phyloP scores from a whole-genome alignment of 2,329 filamentous ascomycete genomes.

The Monosporascus sp. region DNA sequence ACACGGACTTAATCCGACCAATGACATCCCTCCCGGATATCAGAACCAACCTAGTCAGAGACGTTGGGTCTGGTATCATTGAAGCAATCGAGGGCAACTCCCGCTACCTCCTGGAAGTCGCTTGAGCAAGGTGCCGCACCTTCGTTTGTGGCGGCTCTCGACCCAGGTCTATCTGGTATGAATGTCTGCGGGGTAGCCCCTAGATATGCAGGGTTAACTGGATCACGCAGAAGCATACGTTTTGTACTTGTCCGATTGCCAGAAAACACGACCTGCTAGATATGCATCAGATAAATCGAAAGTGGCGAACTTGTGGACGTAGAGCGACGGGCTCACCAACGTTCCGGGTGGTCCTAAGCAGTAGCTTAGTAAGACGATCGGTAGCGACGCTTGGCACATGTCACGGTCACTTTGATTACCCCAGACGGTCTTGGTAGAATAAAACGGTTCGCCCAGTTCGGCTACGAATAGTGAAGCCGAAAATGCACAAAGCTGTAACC shows the following conservation, averaged over 20 bases:
- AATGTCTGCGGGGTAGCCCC: slow-evolving; percentile 15
- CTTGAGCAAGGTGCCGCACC: slow-evolving; percentile 15
- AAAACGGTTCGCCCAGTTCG: background rate
- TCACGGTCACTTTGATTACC: background rate
- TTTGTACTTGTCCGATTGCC: slow-evolving; percentile 7
- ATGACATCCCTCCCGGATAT: slow-evolving; percentile 8
- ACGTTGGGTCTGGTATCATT: slow-evolving; percentile 3
- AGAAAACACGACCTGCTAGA: slow-evolving; percentile 5
- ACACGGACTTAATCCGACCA: slow-evolving; percentile 8
- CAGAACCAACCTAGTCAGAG: slow-evolving; percentile 7
- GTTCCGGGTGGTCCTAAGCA: slow-evolving; percentile 1
- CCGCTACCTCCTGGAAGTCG: slow-evolving; percentile 9
- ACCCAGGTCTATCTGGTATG: slow-evolving; percentile 12
- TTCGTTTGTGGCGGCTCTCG: slow-evolving; percentile 13
- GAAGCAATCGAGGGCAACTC: slow-evolving; percentile 4
- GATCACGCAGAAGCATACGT: slow-evolving; percentile 9
- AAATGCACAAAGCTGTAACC: background rate
- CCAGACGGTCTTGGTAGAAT: background rate
- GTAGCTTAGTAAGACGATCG: slow-evolving; percentile 4
- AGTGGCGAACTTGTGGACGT: slow-evolving; percentile 7
- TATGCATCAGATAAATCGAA: slow-evolving; percentile 7
- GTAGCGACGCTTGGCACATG: background rate
- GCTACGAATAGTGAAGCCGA: background rate
- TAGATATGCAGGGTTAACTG: slow-evolving; percentile 8
- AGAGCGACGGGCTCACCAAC: slow-evolving; percentile 7